A percentile compares a stretch with the other conserved stretches of the same genome.
Evolutionary conservation across 2,329 filamentous ascomycete genomes (phyloP).

Genomic region (Fusarium illudens): DNA sequence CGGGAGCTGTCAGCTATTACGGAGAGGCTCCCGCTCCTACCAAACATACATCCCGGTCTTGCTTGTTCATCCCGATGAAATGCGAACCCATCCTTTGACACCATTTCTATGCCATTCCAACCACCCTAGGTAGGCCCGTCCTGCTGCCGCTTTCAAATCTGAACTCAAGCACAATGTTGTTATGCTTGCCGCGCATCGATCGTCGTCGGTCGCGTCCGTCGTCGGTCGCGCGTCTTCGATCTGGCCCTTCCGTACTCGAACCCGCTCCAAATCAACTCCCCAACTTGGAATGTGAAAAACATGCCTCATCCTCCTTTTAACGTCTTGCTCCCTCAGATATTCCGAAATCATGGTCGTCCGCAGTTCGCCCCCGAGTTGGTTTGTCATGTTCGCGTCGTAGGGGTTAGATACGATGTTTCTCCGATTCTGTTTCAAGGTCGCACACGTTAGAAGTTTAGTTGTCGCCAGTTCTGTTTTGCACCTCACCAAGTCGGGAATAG

Average conservation of each 20-base stretch:
- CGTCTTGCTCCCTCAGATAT: conserved; percentile 18
- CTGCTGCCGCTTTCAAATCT: conserved; percentile 9
- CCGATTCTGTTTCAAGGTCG: conserved; percentile 49
- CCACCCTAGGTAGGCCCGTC: conserved; percentile 19
- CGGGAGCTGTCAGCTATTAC: conserved; percentile 30
- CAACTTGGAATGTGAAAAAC: conserved; percentile 18
- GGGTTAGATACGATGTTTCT: conserved; percentile 55
- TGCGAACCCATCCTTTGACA: conserved; percentile 45
- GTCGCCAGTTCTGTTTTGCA: conserved; percentile 41
- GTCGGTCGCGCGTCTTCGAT: neutral
- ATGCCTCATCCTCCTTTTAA: conserved; percentile 34
- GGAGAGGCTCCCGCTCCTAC: conserved; percentile 27
- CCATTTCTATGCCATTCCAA: conserved; percentile 42
- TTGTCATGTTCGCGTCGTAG: conserved; percentile 21
- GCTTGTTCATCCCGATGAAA: conserved; percentile 41
- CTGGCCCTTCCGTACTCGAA: conserved; percentile 7
- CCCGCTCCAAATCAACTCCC: neutral
- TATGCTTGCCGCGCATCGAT: neutral
- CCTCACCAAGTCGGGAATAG: conserved; percentile 91
- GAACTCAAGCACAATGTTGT: conserved; percentile 1
- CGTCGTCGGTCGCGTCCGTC: neutral
- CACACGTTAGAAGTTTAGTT: conserved; percentile 42
- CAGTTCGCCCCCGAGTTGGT: conserved; percentile 2
- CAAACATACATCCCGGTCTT: conserved; percentile 39
- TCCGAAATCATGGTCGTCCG: conserved; percentile 13